Conservation (phyloP, 2,329 filamentous ascomycete genomes). For the Fusarium odoratissimum region DNA sequence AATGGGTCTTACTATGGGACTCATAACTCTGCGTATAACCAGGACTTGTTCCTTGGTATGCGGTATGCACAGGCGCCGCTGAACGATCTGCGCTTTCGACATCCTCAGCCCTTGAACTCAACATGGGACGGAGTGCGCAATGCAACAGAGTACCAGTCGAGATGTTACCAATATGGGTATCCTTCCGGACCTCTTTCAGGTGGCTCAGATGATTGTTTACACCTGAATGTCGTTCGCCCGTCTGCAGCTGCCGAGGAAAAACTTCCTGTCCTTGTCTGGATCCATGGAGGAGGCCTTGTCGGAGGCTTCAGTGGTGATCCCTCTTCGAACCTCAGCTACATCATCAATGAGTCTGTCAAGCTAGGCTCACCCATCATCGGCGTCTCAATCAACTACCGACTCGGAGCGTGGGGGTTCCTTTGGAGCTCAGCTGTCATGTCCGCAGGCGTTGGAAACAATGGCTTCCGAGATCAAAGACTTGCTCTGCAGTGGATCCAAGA, state of each 20-base stretch:
- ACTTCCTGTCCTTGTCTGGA: constrained; percentile 30
- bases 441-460: constrained; percentile 19
- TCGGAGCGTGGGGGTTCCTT: constrained; percentile 29
- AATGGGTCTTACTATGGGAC: constrained; percentile 33
- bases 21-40: constrained; percentile 16
- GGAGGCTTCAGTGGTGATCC: constrained; percentile 18
- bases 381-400: constrained; percentile 35
- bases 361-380: constrained; percentile 22
- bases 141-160: constrained; percentile 26
- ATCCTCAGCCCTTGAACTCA: constrained; percentile 21
- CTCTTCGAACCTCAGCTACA: constrained; percentile 3
- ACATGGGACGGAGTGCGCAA: constrained; percentile 24
- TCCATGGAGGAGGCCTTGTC: constrained; percentile 30
- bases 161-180: constrained; percentile 28
- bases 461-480: constrained; percentile 32
- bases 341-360: constrained; percentile 31
- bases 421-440: constrained; percentile 18
- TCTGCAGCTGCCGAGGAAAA: neutral
- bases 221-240: constrained; percentile 27
- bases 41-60: constrained; percentile 31
- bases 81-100: constrained; percentile 25
- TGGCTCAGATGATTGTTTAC: constrained; percentile 30
- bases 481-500: constrained; percentile 29
- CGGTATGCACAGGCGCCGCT: constrained; percentile 31
- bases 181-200: constrained; percentile 9